These are phyloP conservation scores for Codiaeum variegatum DNA, from an alignment of 441 rosid genomes.

Conservation along the genomic window DNA sequence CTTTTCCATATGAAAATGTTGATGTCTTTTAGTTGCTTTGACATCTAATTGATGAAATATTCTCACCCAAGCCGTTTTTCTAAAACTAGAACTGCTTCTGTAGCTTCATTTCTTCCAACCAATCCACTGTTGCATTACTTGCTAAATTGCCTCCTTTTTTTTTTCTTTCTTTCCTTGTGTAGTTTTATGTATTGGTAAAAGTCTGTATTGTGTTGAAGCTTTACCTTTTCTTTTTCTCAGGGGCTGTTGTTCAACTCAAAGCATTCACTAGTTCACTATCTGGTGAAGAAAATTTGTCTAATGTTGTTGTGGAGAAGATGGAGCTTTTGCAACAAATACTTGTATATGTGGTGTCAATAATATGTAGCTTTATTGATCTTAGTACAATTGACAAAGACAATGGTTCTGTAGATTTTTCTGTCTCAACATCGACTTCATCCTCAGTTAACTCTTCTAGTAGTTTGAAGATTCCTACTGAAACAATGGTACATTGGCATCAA, in stretches of 20 bases:
- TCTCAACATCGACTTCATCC: constrained; percentile 23
- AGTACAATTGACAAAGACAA: constrained; percentile 33
- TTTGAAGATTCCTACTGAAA: constrained; percentile 34
- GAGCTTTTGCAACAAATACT: constrained; percentile 52
- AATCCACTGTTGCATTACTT: neutral
- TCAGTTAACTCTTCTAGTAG: constrained; percentile 32
- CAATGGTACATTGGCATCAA: constrained; percentile 56
- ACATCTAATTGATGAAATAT: constrained; percentile 13
- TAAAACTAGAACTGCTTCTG: neutral
- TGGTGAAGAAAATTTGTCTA: constrained; percentile 49
- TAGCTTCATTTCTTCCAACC: neutral
- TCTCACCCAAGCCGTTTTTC: constrained; percentile 10
- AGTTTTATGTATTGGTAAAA: neutral
- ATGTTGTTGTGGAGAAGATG: constrained; percentile 39
- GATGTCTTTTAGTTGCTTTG: constrained; percentile 11
- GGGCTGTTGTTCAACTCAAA: constrained; percentile 71
- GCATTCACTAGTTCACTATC: constrained; percentile 45
- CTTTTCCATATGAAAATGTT: constrained; percentile 8
- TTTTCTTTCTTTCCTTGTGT: neutral
- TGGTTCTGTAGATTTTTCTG: constrained; percentile 28
- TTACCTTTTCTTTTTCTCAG: constrained; percentile 29
- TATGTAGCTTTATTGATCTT: constrained; percentile 50
- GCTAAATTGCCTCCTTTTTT: constrained; percentile 9
- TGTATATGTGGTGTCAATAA: constrained; percentile 54
- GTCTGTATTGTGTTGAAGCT: neutral